These are phyloP conservation scores for Periconia digitata DNA, from an alignment of 2,329 filamentous ascomycete genomes.

Conservation along the genomic window DNA sequence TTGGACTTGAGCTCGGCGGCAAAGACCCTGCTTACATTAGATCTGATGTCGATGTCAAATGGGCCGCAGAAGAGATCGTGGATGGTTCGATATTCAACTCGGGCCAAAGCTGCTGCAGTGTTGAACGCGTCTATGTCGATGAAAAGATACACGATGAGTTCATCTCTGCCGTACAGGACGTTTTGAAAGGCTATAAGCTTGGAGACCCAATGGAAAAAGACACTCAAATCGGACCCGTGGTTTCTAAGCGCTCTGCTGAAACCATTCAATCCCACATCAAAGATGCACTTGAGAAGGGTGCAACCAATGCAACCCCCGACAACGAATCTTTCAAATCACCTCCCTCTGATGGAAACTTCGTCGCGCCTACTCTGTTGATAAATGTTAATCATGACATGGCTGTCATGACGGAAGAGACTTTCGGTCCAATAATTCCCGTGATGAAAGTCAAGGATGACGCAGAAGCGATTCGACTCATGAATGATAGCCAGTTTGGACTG, in stretches of 20 bases:
- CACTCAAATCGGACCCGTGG: slow-evolving; percentile 85
- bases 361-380: slow-evolving; percentile 80
- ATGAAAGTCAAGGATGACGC: slow-evolving; percentile 81
- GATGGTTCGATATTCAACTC: slow-evolving; percentile 98
- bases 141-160: slow-evolving; percentile 83
- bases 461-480: slow-evolving; percentile 85
- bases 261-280: slow-evolving; percentile 76
- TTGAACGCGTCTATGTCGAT: slow-evolving; percentile 90
- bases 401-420: slow-evolving; percentile 93
- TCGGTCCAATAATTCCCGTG: slow-evolving; percentile 87
- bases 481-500: slow-evolving; percentile 89
- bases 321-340: slow-evolving; percentile 75
- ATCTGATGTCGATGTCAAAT: slow-evolving; percentile 80
- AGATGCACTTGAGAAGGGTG: slow-evolving; percentile 81
- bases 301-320: slow-evolving; percentile 79
- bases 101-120: slow-evolving; percentile 93
- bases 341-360: slow-evolving; percentile 81
- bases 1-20: slow-evolving; percentile 88
- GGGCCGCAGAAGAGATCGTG: slow-evolving; percentile 92
- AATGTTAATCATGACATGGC: slow-evolving; percentile 79
- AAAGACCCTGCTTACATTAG: slow-evolving; percentile 94
- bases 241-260: slow-evolving; percentile 77
- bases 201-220: slow-evolving; percentile 81
- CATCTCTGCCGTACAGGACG: slow-evolving; percentile 74
- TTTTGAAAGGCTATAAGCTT: slow-evolving; percentile 76